phyloP scores from a whole-genome alignment of 129 eudicot species.

The Centaurea solstitialis region DNA sequence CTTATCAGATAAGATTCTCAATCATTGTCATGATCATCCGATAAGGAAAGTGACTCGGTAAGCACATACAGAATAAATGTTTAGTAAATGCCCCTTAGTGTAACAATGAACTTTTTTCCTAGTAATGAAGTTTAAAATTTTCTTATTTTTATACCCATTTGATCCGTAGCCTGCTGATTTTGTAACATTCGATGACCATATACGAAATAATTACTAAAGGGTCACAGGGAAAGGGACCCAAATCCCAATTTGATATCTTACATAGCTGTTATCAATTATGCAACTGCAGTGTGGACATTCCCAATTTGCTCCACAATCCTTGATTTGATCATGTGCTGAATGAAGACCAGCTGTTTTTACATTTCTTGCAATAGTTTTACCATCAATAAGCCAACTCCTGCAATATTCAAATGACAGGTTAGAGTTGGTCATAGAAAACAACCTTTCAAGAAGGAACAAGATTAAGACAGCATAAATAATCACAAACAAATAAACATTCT shows the following conservation, averaged over 20 bases:
- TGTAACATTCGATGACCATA: neutral
- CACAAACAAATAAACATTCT: slow-evolving; percentile 5
- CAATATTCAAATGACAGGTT: slow-evolving; percentile 18
- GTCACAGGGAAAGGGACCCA: neutral
- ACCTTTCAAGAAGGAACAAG: neutral
- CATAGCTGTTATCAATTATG: slow-evolving; percentile 60
- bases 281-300: slow-evolving; percentile 76
- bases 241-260: slow-evolving; percentile 35
- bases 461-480: neutral
- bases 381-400: slow-evolving; percentile 75
- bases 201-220: neutral
- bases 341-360: slow-evolving; percentile 50
- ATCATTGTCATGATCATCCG: too few relatives aligned
- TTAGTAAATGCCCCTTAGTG: neutral
- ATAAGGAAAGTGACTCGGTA: too few relatives aligned
- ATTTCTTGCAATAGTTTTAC: slow-evolving; percentile 55
- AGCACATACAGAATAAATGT: too few relatives aligned
- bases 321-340: slow-evolving; percentile 34
- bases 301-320: slow-evolving; percentile 55
- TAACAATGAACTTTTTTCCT: neutral
- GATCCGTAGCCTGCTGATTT: neutral
- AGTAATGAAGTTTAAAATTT: too few relatives aligned
- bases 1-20: too few relatives aligned
- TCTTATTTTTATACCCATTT: neutral
- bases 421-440: neutral